Conservation (phyloP, 805 yeast genomes). For the Metschnikowia cerradonensis region DNA sequence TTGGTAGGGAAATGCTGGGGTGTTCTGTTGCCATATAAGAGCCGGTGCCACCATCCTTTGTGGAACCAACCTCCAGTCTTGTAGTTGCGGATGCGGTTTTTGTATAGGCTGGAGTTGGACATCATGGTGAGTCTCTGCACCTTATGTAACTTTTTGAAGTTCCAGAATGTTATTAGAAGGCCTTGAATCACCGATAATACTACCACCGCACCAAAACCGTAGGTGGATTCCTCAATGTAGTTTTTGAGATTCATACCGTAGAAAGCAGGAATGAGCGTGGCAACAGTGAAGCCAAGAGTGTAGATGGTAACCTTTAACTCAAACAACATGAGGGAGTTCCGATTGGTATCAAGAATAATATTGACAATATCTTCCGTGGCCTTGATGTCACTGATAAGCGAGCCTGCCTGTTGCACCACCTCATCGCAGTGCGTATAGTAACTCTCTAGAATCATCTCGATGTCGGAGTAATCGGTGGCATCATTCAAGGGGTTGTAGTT, state of each 20-base stretch:
- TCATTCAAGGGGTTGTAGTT: slow-evolving; percentile 16
- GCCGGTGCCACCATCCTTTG: slow-evolving; percentile 14
- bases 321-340: slow-evolving; percentile 84
- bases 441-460: slow-evolving; percentile 83
- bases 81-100: slow-evolving; percentile 8
- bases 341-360: slow-evolving; percentile 84
- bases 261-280: slow-evolving; percentile 80
- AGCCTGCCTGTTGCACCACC: slow-evolving; percentile 85
- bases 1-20: slow-evolving; percentile 31
- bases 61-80: slow-evolving; percentile 4
- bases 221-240: slow-evolving; percentile 63
- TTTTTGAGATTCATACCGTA: slow-evolving; percentile 86
- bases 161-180: slow-evolving; percentile 47
- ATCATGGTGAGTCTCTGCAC: slow-evolving; percentile 68
- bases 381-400: slow-evolving; percentile 74
- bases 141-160: slow-evolving; percentile 52
- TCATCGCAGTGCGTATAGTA: slow-evolving; percentile 92
- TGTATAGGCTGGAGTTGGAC: slow-evolving; percentile 18
- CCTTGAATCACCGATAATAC: slow-evolving; percentile 52
- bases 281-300: slow-evolving; percentile 80
- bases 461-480: slow-evolving; percentile 54
- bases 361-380: slow-evolving; percentile 92
- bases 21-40: slow-evolving; percentile 27
- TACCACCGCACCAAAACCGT: slow-evolving; percentile 61
- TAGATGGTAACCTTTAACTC: slow-evolving; percentile 80